Conservation (phyloP, 2,329 filamentous ascomycete species). For the Malbranchea zuffiana region DNA sequence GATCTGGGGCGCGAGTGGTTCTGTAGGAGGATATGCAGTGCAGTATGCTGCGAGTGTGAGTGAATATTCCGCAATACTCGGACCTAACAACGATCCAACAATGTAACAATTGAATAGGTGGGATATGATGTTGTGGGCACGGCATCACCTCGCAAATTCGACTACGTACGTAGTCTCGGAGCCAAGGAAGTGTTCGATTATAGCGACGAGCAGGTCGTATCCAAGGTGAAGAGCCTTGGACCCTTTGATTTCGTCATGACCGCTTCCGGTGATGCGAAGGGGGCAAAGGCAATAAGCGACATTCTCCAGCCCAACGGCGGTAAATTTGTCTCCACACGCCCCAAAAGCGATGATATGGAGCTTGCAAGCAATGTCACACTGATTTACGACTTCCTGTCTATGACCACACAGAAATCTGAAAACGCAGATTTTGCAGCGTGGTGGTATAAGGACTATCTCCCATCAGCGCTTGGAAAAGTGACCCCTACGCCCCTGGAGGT, state of each 20-base stretch:
- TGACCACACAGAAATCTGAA: constrained; percentile 4
- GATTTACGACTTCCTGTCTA: not conserved
- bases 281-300: constrained; percentile 3
- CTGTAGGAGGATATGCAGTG: constrained; percentile 12
- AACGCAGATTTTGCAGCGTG: constrained; percentile 3
- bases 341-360: not conserved
- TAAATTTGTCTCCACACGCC: constrained; percentile 2
- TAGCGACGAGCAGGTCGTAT: constrained; percentile 21
- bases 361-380: constrained; percentile 2
- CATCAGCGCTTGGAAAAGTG: constrained; percentile 1
- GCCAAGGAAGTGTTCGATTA: constrained; percentile 39
- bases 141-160: constrained; percentile 34
- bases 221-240: constrained; percentile 14
- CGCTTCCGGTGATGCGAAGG: constrained; percentile 6
- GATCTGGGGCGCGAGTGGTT: constrained; percentile 25
- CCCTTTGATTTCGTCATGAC: constrained; percentile 4
- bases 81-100: no score
- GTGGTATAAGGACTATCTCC: constrained; percentile 6
- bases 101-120: constrained; percentile 37
- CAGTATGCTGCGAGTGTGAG: constrained; percentile 46
- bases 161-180: constrained; percentile 34
- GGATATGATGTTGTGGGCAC: constrained; percentile 40
- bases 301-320: constrained; percentile 4
- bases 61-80: no score
- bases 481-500: no score